These are phyloP conservation scores for Pythium myriotylum DNA, from an alignment of 352 stramenopile species.

Conservation along the genomic window DNA sequence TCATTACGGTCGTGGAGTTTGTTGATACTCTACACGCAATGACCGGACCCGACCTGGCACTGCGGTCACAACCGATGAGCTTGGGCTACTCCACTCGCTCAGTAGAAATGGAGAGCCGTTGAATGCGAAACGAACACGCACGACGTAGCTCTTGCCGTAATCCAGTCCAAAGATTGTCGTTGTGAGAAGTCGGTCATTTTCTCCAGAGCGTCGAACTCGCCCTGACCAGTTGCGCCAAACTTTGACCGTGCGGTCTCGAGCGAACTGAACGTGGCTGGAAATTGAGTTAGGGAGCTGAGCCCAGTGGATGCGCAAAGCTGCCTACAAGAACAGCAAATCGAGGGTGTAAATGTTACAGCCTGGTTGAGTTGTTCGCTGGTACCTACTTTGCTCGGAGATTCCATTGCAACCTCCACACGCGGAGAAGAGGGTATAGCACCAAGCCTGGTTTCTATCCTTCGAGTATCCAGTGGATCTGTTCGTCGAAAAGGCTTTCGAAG, in stretches of 20 bases:
- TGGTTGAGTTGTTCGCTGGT: no score
- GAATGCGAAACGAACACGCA: constrained; percentile 74
- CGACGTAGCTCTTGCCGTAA: constrained; percentile 74
- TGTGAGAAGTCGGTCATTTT: constrained; percentile 58
- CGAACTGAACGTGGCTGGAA: constrained; percentile 69
- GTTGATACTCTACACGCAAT: constrained; percentile 16
- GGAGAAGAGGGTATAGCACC: constrained; percentile 49
- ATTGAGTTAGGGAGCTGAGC: constrained; percentile 50
- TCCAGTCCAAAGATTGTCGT: constrained; percentile 74
- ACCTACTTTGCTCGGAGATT: constrained; percentile 67
- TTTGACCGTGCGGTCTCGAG: constrained; percentile 72
- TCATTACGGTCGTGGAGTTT: constrained; percentile 4
- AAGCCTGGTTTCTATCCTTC: constrained; percentile 40
- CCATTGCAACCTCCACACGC: constrained; percentile 43
- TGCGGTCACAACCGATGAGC: constrained; percentile 45
- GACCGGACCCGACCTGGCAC: constrained; percentile 36
- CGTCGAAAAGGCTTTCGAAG: constrained; percentile 72
- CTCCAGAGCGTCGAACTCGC: constrained; percentile 40
- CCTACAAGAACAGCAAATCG: constrained; percentile 32
- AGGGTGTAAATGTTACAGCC: no score
- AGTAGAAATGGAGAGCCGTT: constrained; percentile 34
- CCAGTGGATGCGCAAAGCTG: constrained; percentile 66
- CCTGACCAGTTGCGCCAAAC: constrained; percentile 82
- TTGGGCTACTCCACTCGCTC: constrained; percentile 69
- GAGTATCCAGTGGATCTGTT: constrained; percentile 51